Evolutionary conservation across 2,329 filamentous ascomycete genomes (phyloP), one percentile per base, ranked within the genome.

Genomic region (Fusarium sp.): DNA sequence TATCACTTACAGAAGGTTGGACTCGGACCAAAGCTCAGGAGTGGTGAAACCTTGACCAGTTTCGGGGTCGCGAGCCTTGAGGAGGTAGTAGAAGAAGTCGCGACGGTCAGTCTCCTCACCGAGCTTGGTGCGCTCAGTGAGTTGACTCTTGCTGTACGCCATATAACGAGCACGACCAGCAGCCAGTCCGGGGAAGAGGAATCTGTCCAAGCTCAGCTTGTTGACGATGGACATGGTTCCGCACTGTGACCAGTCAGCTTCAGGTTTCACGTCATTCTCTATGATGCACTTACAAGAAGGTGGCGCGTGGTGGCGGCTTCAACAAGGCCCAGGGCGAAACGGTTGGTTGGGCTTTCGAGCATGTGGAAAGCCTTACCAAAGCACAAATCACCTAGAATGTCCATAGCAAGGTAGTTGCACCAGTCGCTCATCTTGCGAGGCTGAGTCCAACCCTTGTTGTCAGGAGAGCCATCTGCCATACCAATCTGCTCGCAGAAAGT

Each of bases 71-170:
- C 87, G 87, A 10, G 91, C 91, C 75, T 90, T 90, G 64, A 93
- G 85, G 13, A 94, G 85, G 78, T 93, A 90, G 79, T 92, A 90
- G 81, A 93, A 93, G 82, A 93, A 93, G 76, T 93, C 91, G 60
- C 90, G 88, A 34, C 91, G 90, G 73, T 88, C 89, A 49, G 86
- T 89, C 69, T 87, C 88, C 69, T 89, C 88, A 29, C 90, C 90
- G 27, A 91, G 81, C 65, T 89, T 88, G 51, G 90, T 91, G 25
- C 91, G 86, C 74, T 92, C 88, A 16, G 85, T 85, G 43, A 92
- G 85, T 79, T 92, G 91, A 4, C 84, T 82, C 52, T 90, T 89
- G 78, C 89, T 91, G 80, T 92, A 92, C 54, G 86, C 85, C 86
- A 93, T 91, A 77, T 93, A 93, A 64, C 87, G 85, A 76, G 87